Percentiles rank a stretch among this genome's conserved stretches.
These are phyloP conservation scores for Prunus mira DNA, from an alignment of 306 rosid genomes.

Conservation along the genomic window DNA sequence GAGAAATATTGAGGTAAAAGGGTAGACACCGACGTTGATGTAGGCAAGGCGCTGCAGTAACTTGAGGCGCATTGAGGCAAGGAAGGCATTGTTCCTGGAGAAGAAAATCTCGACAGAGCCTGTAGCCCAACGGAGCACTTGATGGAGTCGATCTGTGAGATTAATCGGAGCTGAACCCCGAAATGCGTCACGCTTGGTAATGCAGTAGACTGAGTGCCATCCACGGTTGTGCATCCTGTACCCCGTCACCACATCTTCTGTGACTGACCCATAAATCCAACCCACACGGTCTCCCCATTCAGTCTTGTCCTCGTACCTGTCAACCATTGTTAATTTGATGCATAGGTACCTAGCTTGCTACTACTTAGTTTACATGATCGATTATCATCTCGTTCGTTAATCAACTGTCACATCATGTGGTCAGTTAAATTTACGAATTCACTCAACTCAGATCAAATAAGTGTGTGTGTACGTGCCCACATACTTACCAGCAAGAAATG, in stretches of 20 bases:
- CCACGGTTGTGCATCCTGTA: constrained; percentile 60
- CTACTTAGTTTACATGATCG: background rate
- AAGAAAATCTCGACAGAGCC: constrained; percentile 58
- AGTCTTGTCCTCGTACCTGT: constrained; percentile 55
- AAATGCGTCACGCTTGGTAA: constrained; percentile 50
- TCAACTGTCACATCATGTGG: background rate
- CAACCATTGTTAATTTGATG: background rate
- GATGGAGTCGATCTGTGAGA: constrained; percentile 57
- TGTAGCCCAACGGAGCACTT: constrained; percentile 57
- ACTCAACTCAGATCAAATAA: too few species aligned
- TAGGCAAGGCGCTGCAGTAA: constrained; percentile 45
- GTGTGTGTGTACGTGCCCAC: background rate
- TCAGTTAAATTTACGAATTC: background rate
- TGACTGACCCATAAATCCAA: constrained; percentile 56
- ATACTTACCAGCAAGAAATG: constrained; percentile 74
- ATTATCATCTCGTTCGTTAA: background rate
- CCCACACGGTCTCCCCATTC: constrained; percentile 59
- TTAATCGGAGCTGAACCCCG: constrained; percentile 59
- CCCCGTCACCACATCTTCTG: constrained; percentile 56
- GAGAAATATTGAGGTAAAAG: constrained; percentile 54
- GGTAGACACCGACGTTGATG: constrained; percentile 49
- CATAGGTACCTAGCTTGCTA: background rate
- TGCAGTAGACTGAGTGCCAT: constrained; percentile 51
- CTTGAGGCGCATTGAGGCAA: constrained; percentile 36
- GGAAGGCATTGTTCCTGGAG: constrained; percentile 47